Evolutionary conservation across 306 rosid genomes (phyloP), one percentile per base, ranked within the genome.

Genomic region (Dalbergia oliveri): DNA sequence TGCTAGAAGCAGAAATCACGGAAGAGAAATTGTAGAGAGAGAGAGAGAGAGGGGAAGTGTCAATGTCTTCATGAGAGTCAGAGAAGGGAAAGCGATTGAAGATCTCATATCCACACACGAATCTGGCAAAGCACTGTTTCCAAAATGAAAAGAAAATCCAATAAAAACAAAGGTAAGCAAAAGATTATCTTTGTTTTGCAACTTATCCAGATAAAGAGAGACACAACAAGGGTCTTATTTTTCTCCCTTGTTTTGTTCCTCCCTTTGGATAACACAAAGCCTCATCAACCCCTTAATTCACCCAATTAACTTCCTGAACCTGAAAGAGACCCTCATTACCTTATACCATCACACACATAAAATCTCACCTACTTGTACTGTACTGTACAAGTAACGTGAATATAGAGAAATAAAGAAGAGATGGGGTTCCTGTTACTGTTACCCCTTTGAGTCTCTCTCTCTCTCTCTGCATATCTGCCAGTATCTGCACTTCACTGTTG

Each of bases 1-100:
- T 34, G 73, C 18, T n/a, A 34, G 84, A 83, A 76, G 76, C 83
- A 84, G 83, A 86, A 87, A 90, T 79, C 82, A 84, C 79, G 85
- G 87, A 82, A 68, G 89, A 83, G 86, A 63, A 77, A 73, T 74
- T 69, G 67, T 50, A 14, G 14, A 4, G 21, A 10, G 37, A 63
- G 63, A 63, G 21, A 56, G 69, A 84, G 74, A 57, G 64, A 18
- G 2, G 47, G 41, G 81, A 75, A 83, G 87, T 77, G 97, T 93
- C 91, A 84, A 85, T 88, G 77, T 93, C 97, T 81, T 87, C 89
- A 34, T 89, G 88, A 68, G 94, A 88, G 79, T 93, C 88, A 91
- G 93, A 62, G 82, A 80, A 75, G 78, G 66, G 91, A 89, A 87
- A 88, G 87, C 85, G 90, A 90, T 89, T 85, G 86, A 79, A 82